Evolutionary conservation across 2,329 filamentous ascomycete genomes (phyloP).

Genomic region (Lojkania enalia): DNA sequence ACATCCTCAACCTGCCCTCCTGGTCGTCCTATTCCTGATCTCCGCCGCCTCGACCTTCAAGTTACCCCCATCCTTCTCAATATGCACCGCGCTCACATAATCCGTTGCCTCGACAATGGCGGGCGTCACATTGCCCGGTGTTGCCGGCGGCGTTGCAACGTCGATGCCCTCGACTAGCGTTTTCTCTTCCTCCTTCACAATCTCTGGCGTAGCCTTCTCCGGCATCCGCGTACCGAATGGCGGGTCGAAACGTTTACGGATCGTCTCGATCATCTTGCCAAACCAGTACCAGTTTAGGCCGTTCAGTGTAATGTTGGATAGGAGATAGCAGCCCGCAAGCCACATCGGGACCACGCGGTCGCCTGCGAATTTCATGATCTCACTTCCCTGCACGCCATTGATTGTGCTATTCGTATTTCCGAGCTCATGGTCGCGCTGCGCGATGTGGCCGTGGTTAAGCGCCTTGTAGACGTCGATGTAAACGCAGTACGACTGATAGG

Average conservation of each 20-base stretch:
- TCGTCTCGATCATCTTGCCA: constrained; percentile 79
- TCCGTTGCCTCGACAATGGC: constrained; percentile 15
- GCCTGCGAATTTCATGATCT: constrained; percentile 55
- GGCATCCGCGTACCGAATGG: constrained; percentile 51
- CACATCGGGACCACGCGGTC: constrained; percentile 62
- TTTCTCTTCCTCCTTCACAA: constrained; percentile 22
- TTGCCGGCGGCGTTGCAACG: constrained; percentile 33
- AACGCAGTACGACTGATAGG: constrained; percentile 67
- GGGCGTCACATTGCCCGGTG: constrained; percentile 16
- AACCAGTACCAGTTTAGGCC: constrained; percentile 85
- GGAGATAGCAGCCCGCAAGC: constrained; percentile 69
- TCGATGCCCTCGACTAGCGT: constrained; percentile 40
- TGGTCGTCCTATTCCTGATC: constrained; percentile 25
- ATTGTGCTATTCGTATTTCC: constrained; percentile 32
- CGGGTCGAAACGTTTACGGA: constrained; percentile 73
- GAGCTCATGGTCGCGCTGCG: constrained; percentile 31
- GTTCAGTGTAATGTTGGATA: constrained; percentile 72
- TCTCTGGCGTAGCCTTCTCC: constrained; percentile 15
- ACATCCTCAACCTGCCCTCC: too few relatives aligned
- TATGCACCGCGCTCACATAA: constrained; percentile 24
- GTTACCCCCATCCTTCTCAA: constrained; percentile 26
- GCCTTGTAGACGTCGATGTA: constrained; percentile 66
- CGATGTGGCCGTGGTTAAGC: constrained; percentile 29
- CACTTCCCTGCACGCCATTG: constrained; percentile 38
- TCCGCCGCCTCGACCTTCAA: constrained; percentile 34